Evolutionary conservation across 164 flowering plant genomes (phyloP).

Genomic region (Houttuynia cordata): DNA sequence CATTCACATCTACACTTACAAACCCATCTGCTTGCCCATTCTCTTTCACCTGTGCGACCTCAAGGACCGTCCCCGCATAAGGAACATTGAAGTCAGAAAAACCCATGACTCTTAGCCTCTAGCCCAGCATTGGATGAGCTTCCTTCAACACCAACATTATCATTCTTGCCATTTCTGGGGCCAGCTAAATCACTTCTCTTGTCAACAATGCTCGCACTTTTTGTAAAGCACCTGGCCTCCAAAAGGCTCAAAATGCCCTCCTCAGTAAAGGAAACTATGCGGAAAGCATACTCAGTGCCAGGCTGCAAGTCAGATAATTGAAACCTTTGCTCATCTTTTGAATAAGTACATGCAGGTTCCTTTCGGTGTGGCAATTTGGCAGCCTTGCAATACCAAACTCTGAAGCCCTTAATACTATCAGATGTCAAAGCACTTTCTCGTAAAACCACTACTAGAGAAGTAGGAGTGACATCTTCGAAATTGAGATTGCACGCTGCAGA

Average conservation of each 20-base stretch:
- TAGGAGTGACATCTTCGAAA: constrained; percentile 72
- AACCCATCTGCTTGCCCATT: constrained; percentile 36
- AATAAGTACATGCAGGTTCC: constrained; percentile 55
- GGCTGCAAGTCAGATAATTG: constrained; percentile 70
- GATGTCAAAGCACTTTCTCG: constrained; percentile 43
- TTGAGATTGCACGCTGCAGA: constrained; percentile 91
- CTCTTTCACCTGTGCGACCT: constrained; percentile 57
- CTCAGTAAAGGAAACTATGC: constrained; percentile 69
- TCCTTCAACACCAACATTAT: constrained; percentile 24
- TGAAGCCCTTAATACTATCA: constrained; percentile 58
- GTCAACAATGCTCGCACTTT: constrained; percentile 67
- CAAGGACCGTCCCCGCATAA: constrained; percentile 68
- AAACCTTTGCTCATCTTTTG: constrained; percentile 59
- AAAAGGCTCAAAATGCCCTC: constrained; percentile 80
- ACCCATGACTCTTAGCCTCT: constrained; percentile 16
- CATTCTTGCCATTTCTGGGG: constrained; percentile 20
- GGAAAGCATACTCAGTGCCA: constrained; percentile 81
- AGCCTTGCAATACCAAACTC: constrained; percentile 81
- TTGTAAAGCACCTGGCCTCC: constrained; percentile 78
- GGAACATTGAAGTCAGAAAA: constrained; percentile 67
- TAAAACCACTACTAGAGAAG: constrained; percentile 61
- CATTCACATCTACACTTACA: constrained; percentile 28
- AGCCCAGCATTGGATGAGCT: constrained; percentile 23
- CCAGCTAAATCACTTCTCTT: constrained; percentile 23
- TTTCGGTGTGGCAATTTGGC: constrained; percentile 31